Conservation (phyloP, 768 basidiomycete species). For the Asterophora parasitica region DNA sequence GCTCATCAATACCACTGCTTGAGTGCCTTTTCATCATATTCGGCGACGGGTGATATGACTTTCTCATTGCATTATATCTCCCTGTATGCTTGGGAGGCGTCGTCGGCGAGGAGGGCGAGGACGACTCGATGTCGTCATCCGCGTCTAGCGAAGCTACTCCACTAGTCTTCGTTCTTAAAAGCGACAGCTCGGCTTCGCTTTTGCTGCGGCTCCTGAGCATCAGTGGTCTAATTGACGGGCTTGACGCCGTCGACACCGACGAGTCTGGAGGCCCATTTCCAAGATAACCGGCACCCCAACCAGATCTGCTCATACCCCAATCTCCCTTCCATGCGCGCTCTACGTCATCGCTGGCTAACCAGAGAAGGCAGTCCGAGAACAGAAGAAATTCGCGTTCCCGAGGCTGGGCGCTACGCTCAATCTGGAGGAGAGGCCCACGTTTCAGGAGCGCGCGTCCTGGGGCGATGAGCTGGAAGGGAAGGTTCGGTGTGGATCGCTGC, state of each 20-base stretch:
- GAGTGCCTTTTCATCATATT: conserved; percentile 26
- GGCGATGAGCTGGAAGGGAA: conserved; percentile 72
- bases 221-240: conserved; percentile 19
- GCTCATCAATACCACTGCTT: conserved; percentile 52
- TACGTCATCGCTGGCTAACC: conserved; percentile 57
- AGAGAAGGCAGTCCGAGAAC: conserved; percentile 78
- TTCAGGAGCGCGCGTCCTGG: conserved; percentile 81
- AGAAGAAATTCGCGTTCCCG: conserved; percentile 70
- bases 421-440: conserved; percentile 56
- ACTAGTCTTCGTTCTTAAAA: conserved; percentile 5
- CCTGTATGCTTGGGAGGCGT: conserved; percentile 11
- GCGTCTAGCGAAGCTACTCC: neutral
- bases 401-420: conserved; percentile 45
- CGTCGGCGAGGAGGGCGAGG: conserved; percentile 21
- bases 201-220: conserved; percentile 49
- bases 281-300: conserved; percentile 15
- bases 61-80: conserved; percentile 12
- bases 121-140: conserved; percentile 6
- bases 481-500: conserved; percentile 69
- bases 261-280: conserved; percentile 14
- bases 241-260: conserved; percentile 9
- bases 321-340: conserved; percentile 30
- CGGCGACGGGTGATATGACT: conserved; percentile 26
- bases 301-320: conserved; percentile 27
- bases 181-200: conserved; percentile 54